Conservation (phyloP, 2,329 filamentous ascomycete species). For the Fusarium camptoceras region DNA sequence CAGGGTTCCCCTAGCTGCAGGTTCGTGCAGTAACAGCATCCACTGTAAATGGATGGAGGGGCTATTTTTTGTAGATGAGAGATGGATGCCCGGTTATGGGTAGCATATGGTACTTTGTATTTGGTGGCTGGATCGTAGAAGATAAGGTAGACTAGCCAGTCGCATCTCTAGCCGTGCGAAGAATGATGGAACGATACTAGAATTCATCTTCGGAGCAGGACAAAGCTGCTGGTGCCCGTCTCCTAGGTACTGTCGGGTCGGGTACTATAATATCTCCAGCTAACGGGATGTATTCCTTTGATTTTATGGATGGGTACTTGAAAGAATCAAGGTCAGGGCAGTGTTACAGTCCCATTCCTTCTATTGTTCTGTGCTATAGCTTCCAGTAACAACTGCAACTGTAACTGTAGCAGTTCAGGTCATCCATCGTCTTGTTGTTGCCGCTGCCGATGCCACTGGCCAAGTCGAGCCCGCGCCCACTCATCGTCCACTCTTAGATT, state of each 20-base stretch:
- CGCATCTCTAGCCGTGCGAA: slow-evolving; percentile 1
- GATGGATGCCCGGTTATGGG: background rate
- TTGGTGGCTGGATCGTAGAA: background rate
- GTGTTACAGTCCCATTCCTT: background rate
- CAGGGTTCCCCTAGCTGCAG: slow-evolving; percentile 37
- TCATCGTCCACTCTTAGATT: slow-evolving; percentile 30
- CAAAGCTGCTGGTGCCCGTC: background rate
- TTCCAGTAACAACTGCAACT: background rate
- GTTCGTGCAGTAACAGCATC: slow-evolving; percentile 23
- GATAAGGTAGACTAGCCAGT: background rate
- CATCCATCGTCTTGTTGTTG: slow-evolving; percentile 10
- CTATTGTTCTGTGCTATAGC: slow-evolving; percentile 1
- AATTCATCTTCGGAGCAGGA: slow-evolving; percentile 8
- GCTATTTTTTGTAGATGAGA: slow-evolving; percentile 6
- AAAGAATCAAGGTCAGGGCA: background rate
- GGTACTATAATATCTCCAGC: background rate
- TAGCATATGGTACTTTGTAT: slow-evolving; percentile 9
- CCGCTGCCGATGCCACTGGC: slow-evolving; percentile 26
- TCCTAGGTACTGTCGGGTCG: background rate
- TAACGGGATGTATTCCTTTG: background rate
- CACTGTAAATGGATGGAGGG: slow-evolving; percentile 39
- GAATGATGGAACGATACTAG: slow-evolving; percentile 1
- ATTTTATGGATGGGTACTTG: background rate
- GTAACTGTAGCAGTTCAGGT: background rate
- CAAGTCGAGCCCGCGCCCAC: slow-evolving; percentile 37